Conservation (phyloP, 2,329 filamentous ascomycete species). For the Diaporthe capsici region DNA sequence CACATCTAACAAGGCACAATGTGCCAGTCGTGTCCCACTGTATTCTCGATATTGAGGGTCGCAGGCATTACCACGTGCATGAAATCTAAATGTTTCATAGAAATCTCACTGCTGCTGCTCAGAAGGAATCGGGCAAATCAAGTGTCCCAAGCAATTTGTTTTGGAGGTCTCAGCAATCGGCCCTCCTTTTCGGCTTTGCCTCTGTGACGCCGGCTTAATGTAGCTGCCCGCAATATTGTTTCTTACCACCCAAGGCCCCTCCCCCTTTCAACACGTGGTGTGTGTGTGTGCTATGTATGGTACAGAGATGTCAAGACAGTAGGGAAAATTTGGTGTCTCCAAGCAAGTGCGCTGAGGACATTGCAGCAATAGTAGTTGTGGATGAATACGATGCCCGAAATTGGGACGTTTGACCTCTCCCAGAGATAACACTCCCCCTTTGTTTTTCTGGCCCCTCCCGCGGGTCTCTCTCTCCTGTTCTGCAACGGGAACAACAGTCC, state of each 20-base stretch:
- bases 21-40: neutral
- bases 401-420: neutral
- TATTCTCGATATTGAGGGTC: too few relatives aligned
- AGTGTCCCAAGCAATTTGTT: neutral
- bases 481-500: too few relatives aligned
- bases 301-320: constrained; percentile 28
- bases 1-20: neutral
- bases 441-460: neutral
- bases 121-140: neutral
- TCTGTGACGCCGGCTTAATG: neutral
- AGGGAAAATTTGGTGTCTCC: neutral
- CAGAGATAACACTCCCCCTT: neutral
- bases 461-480: neutral
- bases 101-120: neutral
- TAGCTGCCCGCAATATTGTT: neutral
- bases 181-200: neutral
- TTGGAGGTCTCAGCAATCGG: neutral
- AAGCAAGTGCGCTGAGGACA: neutral
- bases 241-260: neutral
- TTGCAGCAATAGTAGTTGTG: neutral
- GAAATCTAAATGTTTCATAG: neutral
- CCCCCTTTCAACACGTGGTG: neutral
- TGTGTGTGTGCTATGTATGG: constrained; percentile 23
- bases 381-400: neutral
- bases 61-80: neutral